Conservation (phyloP, 2,329 filamentous ascomycete species). For the Waltergamsia citrina region DNA sequence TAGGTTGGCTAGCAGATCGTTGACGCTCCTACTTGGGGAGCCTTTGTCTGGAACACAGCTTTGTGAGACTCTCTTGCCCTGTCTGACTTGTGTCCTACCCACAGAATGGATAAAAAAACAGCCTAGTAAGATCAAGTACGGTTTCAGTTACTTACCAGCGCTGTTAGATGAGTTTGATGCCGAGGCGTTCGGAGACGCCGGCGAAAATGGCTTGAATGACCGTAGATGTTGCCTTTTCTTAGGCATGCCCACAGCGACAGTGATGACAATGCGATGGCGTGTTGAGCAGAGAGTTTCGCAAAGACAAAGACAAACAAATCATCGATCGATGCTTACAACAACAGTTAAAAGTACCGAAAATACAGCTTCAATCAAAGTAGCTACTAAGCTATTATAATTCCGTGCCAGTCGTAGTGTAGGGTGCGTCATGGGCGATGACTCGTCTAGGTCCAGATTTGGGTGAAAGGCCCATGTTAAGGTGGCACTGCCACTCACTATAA, state of each 20-base stretch:
- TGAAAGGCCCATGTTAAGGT: no score
- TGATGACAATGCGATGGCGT: not conserved
- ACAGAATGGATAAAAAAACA: no score
- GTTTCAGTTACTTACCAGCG: constrained; percentile 4
- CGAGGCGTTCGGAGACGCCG: constrained; percentile 31
- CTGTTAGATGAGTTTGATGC: constrained; percentile 1
- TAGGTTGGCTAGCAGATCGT: constrained; percentile 48
- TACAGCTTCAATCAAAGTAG: not conserved
- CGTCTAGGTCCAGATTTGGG: no score
- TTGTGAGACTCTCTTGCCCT: constrained; percentile 1
- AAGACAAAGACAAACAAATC: not conserved
- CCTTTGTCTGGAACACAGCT: constrained; percentile 14
- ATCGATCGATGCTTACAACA: no score
- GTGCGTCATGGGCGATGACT: no score
- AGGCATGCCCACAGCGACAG: constrained; percentile 41
- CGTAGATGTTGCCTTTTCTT: constrained; percentile 46
- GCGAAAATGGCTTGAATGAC: constrained; percentile 50
- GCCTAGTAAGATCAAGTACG: no score
- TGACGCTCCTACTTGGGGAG: constrained; percentile 33
- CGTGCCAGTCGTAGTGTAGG: no score
- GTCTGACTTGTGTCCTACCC: no score
- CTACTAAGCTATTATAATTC: no score
- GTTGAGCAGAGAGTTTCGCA: not conserved
- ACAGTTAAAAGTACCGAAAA: no score
- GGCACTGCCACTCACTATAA: no score